phyloP scores from a whole-genome alignment of 2,329 filamentous ascomycete species.

The Aspergillus sojae region DNA sequence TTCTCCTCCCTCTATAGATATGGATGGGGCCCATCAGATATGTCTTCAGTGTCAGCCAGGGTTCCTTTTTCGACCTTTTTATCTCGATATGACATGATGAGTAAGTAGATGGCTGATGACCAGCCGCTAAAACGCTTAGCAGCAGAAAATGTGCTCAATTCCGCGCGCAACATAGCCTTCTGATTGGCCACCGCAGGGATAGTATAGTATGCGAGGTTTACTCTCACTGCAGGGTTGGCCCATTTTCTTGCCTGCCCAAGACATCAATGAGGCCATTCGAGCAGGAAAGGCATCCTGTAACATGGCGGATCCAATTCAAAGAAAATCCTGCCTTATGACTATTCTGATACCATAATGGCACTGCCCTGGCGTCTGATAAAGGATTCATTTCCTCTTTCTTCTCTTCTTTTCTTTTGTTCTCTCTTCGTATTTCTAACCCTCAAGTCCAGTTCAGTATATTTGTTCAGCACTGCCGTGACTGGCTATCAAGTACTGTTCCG shows the following conservation, averaged over 20 bases:
- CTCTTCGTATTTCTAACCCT: slow-evolving; percentile 1
- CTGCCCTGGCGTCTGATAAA: background rate
- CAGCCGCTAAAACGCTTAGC: slow-evolving; percentile 6
- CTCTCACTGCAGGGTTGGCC: background rate
- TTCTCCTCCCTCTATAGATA: too few relatives aligned
- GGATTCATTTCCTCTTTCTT: background rate
- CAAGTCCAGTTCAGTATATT: background rate
- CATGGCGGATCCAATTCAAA: background rate
- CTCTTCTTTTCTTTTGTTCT: background rate
- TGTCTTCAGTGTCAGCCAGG: too few relatives aligned
- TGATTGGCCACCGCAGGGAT: background rate
- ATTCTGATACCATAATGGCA: background rate
- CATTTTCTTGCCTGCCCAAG: background rate
- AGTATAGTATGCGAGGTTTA: background rate
- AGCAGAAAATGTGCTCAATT: slow-evolving; percentile 29
- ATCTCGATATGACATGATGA: background rate
- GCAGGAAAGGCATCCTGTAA: slow-evolving; percentile 1
- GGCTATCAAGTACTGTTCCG: background rate
- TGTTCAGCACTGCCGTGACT: slow-evolving; percentile 1
- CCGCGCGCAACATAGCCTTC: slow-evolving; percentile 10
- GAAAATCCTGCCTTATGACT: background rate
- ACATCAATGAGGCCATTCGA: slow-evolving; percentile 9
- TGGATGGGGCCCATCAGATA: too few relatives aligned
- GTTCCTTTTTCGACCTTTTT: too few relatives aligned
- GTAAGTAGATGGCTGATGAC: background rate